A percentile compares a stretch with the other conserved stretches of the same genome.
Conservation (phyloP, 768 basidiomycete genomes). For the Naganishia randhawae region DNA sequence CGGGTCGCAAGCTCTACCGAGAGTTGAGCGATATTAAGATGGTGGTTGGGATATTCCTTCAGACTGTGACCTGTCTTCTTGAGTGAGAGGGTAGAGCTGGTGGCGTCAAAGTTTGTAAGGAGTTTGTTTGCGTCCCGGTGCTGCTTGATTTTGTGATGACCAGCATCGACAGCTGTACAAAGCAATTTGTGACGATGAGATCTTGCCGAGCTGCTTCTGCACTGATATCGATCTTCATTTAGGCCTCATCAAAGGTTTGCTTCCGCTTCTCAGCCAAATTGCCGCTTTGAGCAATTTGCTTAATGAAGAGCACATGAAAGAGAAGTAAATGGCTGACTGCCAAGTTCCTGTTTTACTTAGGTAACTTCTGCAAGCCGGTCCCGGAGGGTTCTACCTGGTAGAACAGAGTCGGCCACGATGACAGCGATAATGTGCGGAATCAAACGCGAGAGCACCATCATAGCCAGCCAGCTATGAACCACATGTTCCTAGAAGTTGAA, state of each 20-base stretch:
- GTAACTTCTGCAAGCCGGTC: too few relatives aligned
- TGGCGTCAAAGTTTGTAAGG: not conserved
- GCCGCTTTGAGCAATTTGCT: not conserved
- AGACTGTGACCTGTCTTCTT: conserved; percentile 21
- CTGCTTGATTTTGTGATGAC: not conserved
- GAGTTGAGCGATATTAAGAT: not conserved
- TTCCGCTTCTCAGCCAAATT: not conserved
- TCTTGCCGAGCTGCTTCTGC: not conserved
- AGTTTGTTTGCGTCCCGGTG: not conserved
- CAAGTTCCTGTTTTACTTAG: too few relatives aligned
- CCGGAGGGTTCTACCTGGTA: too few relatives aligned
- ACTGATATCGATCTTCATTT: not conserved
- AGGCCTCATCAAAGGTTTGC: not conserved
- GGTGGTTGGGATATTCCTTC: not conserved
- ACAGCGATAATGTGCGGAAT: not conserved
- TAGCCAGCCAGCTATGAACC: too few relatives aligned
- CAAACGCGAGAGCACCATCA: not conserved
- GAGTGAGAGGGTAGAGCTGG: not conserved
- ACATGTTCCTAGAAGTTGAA: too few relatives aligned
- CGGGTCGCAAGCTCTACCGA: not conserved
- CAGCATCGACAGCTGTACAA: conserved; percentile 5
- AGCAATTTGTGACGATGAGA: not conserved
- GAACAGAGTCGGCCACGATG: not conserved
- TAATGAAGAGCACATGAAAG: conserved; percentile 5
- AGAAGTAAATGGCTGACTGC: conserved; percentile 13